phyloP scores from a whole-genome alignment of 2,329 filamentous ascomycete species.

The Arthrobotrys iridis region DNA sequence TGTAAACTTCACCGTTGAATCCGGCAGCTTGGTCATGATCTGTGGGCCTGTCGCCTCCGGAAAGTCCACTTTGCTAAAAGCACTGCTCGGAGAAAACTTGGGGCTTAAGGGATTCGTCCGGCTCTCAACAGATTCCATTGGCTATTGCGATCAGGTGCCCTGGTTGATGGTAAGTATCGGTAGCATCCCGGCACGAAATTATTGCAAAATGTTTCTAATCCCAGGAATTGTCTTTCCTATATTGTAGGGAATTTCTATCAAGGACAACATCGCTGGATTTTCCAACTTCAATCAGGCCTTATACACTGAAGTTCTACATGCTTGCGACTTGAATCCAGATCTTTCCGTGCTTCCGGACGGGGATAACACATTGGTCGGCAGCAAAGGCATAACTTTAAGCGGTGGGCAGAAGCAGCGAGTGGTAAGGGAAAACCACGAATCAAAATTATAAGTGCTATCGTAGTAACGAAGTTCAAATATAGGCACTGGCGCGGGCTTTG shows the following conservation, averaged over 20 bases:
- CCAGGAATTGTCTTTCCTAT: background rate
- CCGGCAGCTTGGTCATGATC: conserved; percentile 60
- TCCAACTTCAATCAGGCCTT: conserved; percentile 58
- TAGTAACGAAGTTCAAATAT: background rate
- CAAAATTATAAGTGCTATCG: background rate
- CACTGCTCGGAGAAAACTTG: conserved; percentile 61
- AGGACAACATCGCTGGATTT: conserved; percentile 62
- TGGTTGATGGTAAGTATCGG: conserved; percentile 58
- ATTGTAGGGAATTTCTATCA: conserved; percentile 60
- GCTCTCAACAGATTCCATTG: conserved; percentile 59
- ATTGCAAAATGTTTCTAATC: background rate
- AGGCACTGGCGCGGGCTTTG: conserved; percentile 62
- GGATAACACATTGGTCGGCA: conserved; percentile 63
- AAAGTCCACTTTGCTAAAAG: conserved; percentile 63
- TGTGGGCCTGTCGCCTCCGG: conserved; percentile 64
- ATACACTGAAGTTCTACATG: conserved; percentile 60
- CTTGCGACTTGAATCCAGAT: conserved; percentile 61
- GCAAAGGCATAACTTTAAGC: conserved; percentile 64
- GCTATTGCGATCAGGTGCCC: conserved; percentile 62
- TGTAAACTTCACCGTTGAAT: conserved; percentile 56
- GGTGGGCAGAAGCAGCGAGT: conserved; percentile 65
- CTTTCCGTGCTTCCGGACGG: conserved; percentile 61
- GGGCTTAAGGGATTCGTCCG: conserved; percentile 58
- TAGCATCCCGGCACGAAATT: background rate
- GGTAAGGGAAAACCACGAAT: conserved; percentile 14